These are phyloP conservation scores for Yamadazyma spencermartinsiae DNA, from an alignment of 1,139 yeast species.

Conservation along the genomic window DNA sequence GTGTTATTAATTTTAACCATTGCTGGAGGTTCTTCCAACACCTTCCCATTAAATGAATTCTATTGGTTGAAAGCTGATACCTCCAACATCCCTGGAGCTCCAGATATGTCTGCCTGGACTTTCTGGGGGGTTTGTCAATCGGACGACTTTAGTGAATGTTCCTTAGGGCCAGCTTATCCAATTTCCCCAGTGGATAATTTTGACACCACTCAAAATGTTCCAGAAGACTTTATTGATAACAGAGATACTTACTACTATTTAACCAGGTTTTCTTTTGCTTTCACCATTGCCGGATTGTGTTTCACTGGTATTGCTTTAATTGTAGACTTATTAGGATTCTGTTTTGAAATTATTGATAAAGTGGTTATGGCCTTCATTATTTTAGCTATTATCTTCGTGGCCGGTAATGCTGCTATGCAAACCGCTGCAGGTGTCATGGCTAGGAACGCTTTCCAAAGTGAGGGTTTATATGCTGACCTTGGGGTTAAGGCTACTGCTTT, in stretches of 20 bases:
- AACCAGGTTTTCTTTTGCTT: slow-evolving; percentile 70
- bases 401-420: slow-evolving; percentile 62
- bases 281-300: slow-evolving; percentile 59
- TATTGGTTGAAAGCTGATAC: slow-evolving; percentile 78
- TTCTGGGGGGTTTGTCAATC: slow-evolving; percentile 77
- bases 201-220: slow-evolving; percentile 50
- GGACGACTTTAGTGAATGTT: slow-evolving; percentile 43
- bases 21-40: slow-evolving; percentile 63
- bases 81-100: slow-evolving; percentile 53
- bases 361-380: slow-evolving; percentile 54
- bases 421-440: slow-evolving; percentile 72
- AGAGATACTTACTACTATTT: slow-evolving; percentile 65
- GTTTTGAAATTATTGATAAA: slow-evolving; percentile 50
- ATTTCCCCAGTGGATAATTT: slow-evolving; percentile 74
- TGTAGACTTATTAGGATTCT: slow-evolving; percentile 43
- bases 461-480: slow-evolving; percentile 43
- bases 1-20: slow-evolving; percentile 61
- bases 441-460: slow-evolving; percentile 57
- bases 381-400: slow-evolving; percentile 53
- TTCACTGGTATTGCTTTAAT: slow-evolving; percentile 48
- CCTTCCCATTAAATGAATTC: slow-evolving; percentile 62
- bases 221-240: slow-evolving; percentile 52
- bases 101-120: slow-evolving; percentile 64
- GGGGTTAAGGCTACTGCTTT: slow-evolving; percentile 63
- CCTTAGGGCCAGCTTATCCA: slow-evolving; percentile 57